These are phyloP conservation scores for Colletotrichum sp. DNA, from an alignment of 2,329 filamentous ascomycete genomes.

Conservation along the genomic window DNA sequence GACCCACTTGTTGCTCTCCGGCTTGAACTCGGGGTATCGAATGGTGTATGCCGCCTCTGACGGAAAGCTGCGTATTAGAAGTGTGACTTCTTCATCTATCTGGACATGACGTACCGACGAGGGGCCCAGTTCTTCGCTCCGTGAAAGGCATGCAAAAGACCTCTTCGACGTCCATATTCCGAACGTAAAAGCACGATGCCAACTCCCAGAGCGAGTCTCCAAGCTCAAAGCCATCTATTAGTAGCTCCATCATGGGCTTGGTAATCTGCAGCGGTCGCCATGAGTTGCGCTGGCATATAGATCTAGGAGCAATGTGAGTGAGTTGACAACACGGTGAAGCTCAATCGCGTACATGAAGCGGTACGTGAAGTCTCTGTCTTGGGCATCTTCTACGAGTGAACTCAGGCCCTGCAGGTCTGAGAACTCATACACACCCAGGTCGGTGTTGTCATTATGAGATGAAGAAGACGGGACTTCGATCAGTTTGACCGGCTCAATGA, in stretches of 20 bases:
- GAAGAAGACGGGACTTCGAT: background rate
- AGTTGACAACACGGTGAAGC: background rate
- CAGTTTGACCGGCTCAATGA: background rate
- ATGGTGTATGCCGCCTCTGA: background rate
- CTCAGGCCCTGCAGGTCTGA: background rate
- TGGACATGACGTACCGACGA: background rate
- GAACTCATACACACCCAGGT: background rate
- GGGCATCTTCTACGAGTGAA: background rate
- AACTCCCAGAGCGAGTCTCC: background rate
- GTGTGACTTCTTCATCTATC: background rate
- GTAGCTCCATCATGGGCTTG: background rate
- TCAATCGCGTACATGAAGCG: background rate
- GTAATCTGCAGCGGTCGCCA: background rate
- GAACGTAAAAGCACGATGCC: background rate
- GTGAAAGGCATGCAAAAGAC: background rate
- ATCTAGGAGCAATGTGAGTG: background rate
- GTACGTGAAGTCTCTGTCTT: background rate
- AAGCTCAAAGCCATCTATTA: background rate
- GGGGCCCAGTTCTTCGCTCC: background rate
- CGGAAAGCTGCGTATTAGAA: background rate
- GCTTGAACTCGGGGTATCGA: background rate
- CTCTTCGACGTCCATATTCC: background rate
- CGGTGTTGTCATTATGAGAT: background rate
- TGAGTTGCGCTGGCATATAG: background rate
- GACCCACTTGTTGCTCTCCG: background rate